Base-by-base conservation (phyloP, 768 basidiomycete genomes). In the Lyophyllum shimeji region DNA sequence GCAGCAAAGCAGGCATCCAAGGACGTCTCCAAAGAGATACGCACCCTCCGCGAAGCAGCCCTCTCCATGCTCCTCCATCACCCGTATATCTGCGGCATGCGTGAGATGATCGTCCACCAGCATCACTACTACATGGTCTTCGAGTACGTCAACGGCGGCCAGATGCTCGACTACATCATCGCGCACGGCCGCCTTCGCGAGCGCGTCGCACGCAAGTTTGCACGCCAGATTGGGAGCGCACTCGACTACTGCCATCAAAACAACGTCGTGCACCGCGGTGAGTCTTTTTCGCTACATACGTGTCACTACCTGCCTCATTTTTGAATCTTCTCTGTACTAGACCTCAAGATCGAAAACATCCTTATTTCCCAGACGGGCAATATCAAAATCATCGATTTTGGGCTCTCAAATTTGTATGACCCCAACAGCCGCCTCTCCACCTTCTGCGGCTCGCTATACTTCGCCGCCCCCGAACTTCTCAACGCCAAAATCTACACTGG, bases 101-200 rank as follows among this genome's bases (percentile, higher is more conserved):
- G 93, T 63, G 94, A 96, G 76, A 95, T 99, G 90, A 93, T 98
- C 68, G 79, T 95, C 23, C 96, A 98, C 74, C 91, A 93, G 58
- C 89, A 99, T 65, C 95, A 99, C 73, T 98, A 98, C 76, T 99
- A 98, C 79, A 98, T 99, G 94, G 93, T 98, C 9, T 94, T 91
- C 70, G 97, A 99, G 71, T 98, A 97, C 71, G 93, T 98, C 73
- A 96, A 95, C 63, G 97, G 97, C 29, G 97, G 97, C 0, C 97
- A 99, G 79, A 95, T 99, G 93, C 85, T 99, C 62, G 97, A 99
- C 81, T 99, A 96, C 71, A 98, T 99, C 76, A 99, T 99, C 75
- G 91, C 91, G 65, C 97, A 99, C 65, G 97, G 97, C 17, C 82
- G 97, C 31, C 82, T 98, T 56, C 82, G 97, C 45, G 97, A 98